Evolutionary conservation across 176 grass and related monocot genomes (phyloP), one percentile per base, ranked within the genome.

Genomic region (Miscanthus lutarioriparius): DNA sequence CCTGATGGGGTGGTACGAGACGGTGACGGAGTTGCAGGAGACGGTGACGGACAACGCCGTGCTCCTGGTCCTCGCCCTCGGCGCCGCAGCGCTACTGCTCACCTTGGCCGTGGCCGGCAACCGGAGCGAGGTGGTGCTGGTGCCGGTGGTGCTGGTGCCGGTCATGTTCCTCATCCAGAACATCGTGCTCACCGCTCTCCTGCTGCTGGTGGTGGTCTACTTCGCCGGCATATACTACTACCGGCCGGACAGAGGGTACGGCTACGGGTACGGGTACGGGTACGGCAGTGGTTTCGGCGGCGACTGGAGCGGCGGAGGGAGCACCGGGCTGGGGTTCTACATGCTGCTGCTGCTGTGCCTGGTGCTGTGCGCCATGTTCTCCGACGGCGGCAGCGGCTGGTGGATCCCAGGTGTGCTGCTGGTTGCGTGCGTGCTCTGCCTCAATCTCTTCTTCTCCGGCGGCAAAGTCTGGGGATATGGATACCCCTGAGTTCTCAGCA

Each of bases 271-370:
- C 14, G 45, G 45, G 1, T 58, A 59, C 45, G 45, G 45, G 1
- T 58, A 58, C 26, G 62, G 62, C 25, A 16, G 78, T 32, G n/a
- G 67, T 39, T 27, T 72, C n/a, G 59, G 82, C 7, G 64, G 74
- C 15, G 68, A 77, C 32, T 86, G 70, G 43, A 33, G 43, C 33
- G 22, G 36, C 16, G 66, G 33, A 40, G 54, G 58, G 17, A 41
- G 69, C 39, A n/a, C 8, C 9, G 85, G 88, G 13, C 40, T 99
- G 71, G 89, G 86, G 10, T 94, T 82, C 76, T 96, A 93, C 83
- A 87, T 99, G 66, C 40, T 94, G 65, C 28, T 94, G 79, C 12
- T 92, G 38, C 81, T 95, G 19, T 92, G 89, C 86, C 59, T 94
- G 41, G 36, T 84, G 20, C 56, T 95, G 61, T 92, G 88, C 38